Conservation (phyloP, 2,329 filamentous ascomycete species). For the Huntiella moniliformis region DNA sequence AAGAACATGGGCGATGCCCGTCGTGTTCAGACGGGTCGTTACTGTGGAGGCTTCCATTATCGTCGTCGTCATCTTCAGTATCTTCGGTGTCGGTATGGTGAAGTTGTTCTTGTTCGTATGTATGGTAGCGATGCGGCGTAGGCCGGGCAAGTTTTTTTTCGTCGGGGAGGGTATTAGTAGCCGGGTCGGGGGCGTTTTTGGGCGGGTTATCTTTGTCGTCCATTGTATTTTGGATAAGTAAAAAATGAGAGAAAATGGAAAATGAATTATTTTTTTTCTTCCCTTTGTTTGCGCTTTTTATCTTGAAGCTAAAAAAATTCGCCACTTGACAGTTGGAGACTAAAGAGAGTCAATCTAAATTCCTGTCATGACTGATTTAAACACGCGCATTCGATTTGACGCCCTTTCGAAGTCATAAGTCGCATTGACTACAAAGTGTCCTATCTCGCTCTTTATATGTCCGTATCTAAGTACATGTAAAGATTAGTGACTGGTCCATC, state of each 20-base stretch:
- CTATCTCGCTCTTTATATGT: too few relatives aligned
- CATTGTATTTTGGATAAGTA: neutral
- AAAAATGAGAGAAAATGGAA: neutral
- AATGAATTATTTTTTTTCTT: neutral
- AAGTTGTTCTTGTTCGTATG: slow-evolving; percentile 6
- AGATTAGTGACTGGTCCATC: too few relatives aligned
- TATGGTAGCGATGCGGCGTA: neutral
- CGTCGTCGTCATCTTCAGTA: slow-evolving; percentile 11
- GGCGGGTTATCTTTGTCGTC: neutral
- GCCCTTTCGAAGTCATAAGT: too few relatives aligned
- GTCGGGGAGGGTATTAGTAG: too few relatives aligned
- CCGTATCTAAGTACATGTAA: too few relatives aligned
- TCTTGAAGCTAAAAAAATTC: neutral
- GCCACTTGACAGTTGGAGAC: too few relatives aligned
- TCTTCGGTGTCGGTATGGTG: slow-evolving; percentile 5
- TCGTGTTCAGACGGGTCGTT: slow-evolving; percentile 13
- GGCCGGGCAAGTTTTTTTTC: too few relatives aligned
- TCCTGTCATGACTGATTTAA: too few relatives aligned
- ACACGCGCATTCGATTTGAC: too few relatives aligned
- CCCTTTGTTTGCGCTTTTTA: neutral
- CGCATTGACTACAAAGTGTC: too few relatives aligned
- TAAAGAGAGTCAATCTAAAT: too few relatives aligned
- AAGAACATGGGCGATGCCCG: slow-evolving; percentile 16
- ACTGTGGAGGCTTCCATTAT: slow-evolving; percentile 9
- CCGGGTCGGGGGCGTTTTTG: too few relatives aligned